Percentiles rank a stretch among this genome's conserved stretches.
phyloP scores from a whole-genome alignment of 805 yeast species.

The Zygoascus biomembranicola region DNA sequence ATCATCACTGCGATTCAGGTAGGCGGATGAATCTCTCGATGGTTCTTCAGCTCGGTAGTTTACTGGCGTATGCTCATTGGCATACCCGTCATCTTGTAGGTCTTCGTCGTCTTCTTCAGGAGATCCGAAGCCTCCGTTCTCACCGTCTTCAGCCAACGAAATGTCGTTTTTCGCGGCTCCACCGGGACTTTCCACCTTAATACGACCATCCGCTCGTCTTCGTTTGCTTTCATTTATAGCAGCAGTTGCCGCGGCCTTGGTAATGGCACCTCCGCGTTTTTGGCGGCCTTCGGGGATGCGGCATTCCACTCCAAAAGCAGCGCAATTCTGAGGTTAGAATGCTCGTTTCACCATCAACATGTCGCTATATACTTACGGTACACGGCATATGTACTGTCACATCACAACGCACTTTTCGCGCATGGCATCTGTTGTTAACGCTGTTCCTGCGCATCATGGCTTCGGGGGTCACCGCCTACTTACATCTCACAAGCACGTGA shows the following conservation, averaged over 20 bases:
- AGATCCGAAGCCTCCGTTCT: neutral
- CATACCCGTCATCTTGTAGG: neutral
- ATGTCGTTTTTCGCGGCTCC: neutral
- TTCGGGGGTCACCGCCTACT: neutral
- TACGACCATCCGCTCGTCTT: slow-evolving; percentile 1
- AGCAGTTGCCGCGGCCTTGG: slow-evolving; percentile 1
- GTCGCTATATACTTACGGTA: slow-evolving; percentile 29
- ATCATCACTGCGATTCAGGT: neutral
- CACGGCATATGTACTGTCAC: slow-evolving; percentile 47
- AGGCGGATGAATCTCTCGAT: neutral
- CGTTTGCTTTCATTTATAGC: neutral
- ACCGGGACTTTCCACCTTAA: neutral
- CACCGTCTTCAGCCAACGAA: neutral
- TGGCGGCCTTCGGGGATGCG: slow-evolving; percentile 46
- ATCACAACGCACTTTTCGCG: slow-evolving; percentile 68
- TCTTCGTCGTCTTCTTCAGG: neutral
- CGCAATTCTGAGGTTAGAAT: slow-evolving; percentile 21
- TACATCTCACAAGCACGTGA: slow-evolving; percentile 24
- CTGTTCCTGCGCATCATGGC: too few species aligned
- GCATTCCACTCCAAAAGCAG: slow-evolving; percentile 59
- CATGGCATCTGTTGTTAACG: slow-evolving; percentile 35
- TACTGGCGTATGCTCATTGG: neutral
- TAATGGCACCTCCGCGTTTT: neutral
- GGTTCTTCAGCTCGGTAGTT: neutral
- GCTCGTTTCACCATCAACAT: neutral